Percentiles rank a stretch among this genome's conserved stretches.
phyloP scores from a whole-genome alignment of 2,329 filamentous ascomycete genomes.

The Penicillium sp. region DNA sequence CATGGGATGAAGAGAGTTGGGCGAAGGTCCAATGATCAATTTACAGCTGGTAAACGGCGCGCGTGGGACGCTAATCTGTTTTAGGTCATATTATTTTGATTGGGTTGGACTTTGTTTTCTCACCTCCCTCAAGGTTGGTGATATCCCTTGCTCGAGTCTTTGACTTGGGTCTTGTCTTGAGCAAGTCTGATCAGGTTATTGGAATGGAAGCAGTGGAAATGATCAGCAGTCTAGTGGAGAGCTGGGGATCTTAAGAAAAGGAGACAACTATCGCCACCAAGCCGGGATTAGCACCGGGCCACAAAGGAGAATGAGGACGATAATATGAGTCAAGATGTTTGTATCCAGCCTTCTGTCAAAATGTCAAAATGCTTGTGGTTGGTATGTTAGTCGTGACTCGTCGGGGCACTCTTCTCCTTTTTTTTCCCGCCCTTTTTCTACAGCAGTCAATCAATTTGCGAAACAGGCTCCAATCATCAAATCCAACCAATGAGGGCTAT shows the following conservation, averaged over 20 bases:
- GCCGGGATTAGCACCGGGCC: slow-evolving; percentile 1
- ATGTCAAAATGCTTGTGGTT: slow-evolving; percentile 8
- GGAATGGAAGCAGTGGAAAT: neutral
- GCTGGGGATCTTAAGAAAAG: neutral
- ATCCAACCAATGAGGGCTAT: slow-evolving; percentile 1
- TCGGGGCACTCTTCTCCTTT: slow-evolving; percentile 2
- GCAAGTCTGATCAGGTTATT: neutral
- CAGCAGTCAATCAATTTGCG: neutral
- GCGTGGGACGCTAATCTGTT: slow-evolving; percentile 27
- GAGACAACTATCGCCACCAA: slow-evolving; percentile 6
- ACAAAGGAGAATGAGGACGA: neutral
- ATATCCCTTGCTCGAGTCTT: slow-evolving; percentile 14
- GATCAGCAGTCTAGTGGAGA: neutral
- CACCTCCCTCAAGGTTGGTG: neutral
- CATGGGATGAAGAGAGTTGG: slow-evolving; percentile 9
- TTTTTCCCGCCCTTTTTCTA: neutral
- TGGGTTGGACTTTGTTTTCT: neutral
- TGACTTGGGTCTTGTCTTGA: no score
- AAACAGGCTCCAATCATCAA: slow-evolving; percentile 1
- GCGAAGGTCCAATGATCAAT: neutral
- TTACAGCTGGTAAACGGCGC: slow-evolving; percentile 24
- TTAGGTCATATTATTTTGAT: slow-evolving; percentile 29
- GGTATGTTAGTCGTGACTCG: slow-evolving; percentile 2
- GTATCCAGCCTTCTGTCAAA: slow-evolving; percentile 5
- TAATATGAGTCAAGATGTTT: neutral